Conservation (phyloP, 2,329 filamentous ascomycete species). For the Beauveria varroae region DNA sequence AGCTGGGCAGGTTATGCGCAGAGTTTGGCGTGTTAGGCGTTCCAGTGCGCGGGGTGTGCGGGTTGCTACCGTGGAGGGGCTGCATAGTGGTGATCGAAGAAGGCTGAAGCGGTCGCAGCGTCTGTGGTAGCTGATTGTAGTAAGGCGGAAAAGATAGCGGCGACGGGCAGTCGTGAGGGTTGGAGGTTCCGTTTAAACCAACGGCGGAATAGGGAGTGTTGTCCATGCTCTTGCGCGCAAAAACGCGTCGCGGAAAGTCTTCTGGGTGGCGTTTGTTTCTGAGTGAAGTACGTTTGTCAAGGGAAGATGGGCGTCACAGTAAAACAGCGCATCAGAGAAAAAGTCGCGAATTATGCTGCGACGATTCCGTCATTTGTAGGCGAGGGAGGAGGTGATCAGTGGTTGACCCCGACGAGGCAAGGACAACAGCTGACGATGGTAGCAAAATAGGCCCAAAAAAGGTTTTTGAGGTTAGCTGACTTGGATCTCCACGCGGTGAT, state of each 20-base stretch:
- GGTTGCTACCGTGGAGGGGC: constrained; percentile 47
- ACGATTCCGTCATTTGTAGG: background rate
- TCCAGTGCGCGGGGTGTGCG: constrained; percentile 55
- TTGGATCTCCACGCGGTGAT: background rate
- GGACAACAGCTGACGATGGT: background rate
- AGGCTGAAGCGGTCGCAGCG: constrained; percentile 47
- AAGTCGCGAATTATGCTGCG: background rate
- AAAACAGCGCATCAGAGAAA: background rate
- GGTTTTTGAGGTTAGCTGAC: background rate
- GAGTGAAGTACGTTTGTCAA: background rate
- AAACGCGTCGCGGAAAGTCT: background rate
- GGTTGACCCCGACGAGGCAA: background rate
- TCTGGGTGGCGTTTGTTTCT: background rate
- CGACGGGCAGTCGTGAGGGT: constrained; percentile 42
- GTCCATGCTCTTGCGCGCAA: constrained; percentile 11
- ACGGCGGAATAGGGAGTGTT: constrained; percentile 46
- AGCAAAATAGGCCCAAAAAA: background rate
- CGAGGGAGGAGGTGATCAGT: background rate
- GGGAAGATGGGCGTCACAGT: background rate
- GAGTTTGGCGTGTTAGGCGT: constrained; percentile 55
- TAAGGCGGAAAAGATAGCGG: constrained; percentile 44
- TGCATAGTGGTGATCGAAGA: constrained; percentile 33
- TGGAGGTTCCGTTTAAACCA: constrained; percentile 46
- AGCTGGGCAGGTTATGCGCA: constrained; percentile 43
- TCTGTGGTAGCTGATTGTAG: constrained; percentile 44